Base-by-base conservation (phyloP, 2,329 filamentous ascomycete genomes). In the Fusarium multiceps region DNA sequence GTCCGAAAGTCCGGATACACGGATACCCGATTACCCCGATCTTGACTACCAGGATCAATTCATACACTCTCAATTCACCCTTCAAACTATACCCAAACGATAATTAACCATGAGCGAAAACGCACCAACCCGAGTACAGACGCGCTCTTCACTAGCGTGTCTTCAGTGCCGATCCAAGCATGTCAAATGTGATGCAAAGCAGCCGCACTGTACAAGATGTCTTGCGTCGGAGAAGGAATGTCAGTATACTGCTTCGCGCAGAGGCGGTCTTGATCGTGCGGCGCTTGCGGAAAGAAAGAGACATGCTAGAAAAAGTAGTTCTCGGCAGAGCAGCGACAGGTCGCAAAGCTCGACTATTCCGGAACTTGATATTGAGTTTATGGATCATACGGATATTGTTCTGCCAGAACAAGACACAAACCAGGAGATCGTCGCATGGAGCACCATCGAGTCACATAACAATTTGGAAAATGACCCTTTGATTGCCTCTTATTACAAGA, bases 111-210 rank as follows among this genome's bases (percentile, higher is more conserved):
- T 69, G 66, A 32, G 45, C 11, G 55, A 40, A 42, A 30, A 25
- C 16, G 41, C 28, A 11, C 32, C 50, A 32, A 40, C 11, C 12
- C 66, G 55, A 9, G 30, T 11, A 4, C 46, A 49, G 13, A 73
- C 66, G 11, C 66, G 71, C 7, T 69, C 72, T 3, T 80, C 78
- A 4, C 68, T 83, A 55, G 86, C 86, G 16, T 88, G 85, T 72
- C 81, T 86, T 12, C 82, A 82, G 28, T 87, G 86, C 62, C 81
- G 85, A 21, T 82, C 78, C 23, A 78, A 84, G 34, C 86, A 87
- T 73, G 74, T 87, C 37, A 86, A 86, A 69, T 88, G 86, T 72
- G 84, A 87, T 71, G 85, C 82, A 14, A 80, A 80, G 30, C 80
- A 82, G 18, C 84, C 85, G 7, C 80, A 79, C 49, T 86, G 85